Evolutionary conservation across 202 grass and related monocot species (phyloP).

Genomic region (Zoysia matrella): DNA sequence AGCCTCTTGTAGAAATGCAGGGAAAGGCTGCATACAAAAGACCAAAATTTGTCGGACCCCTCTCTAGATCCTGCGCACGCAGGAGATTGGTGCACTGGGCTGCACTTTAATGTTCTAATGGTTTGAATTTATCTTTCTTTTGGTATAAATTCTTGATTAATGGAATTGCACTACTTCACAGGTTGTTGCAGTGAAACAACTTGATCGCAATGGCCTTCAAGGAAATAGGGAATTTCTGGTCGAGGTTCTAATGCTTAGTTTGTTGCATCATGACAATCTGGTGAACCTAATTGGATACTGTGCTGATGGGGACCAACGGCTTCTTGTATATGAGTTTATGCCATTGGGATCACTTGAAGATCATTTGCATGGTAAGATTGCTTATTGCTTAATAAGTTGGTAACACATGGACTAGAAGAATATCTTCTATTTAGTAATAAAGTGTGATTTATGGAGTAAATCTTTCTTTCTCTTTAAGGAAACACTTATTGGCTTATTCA

Average conservation of each 20-base stretch:
- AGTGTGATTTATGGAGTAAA: too few species aligned
- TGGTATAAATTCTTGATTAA: constrained; percentile 17
- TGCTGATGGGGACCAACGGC: constrained; percentile 91
- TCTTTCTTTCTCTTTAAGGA: not conserved
- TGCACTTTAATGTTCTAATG: too few species aligned
- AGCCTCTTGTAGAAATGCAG: too few species aligned
- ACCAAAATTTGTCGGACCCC: too few species aligned
- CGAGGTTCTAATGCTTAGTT: constrained; percentile 94
- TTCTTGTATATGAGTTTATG: constrained; percentile 98
- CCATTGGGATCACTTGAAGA: constrained; percentile 93
- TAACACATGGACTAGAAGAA: constrained; percentile 6
- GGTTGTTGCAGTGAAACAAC: constrained; percentile 90
- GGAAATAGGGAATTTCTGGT: constrained; percentile 93
- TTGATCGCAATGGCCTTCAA: constrained; percentile 89
- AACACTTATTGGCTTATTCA: constrained; percentile 9
- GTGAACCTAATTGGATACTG: constrained; percentile 97
- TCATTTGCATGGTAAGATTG: constrained; percentile 83
- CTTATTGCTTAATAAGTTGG: not conserved
- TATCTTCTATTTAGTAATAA: not conserved
- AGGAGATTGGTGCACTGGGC: too few species aligned
- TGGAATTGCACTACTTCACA: constrained; percentile 34
- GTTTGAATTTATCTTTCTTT: constrained; percentile 30
- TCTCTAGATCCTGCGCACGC: too few species aligned
- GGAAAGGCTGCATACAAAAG: too few species aligned
- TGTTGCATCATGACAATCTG: constrained; percentile 87